A percentile compares a stretch with the other conserved stretches of the same genome.
These are phyloP conservation scores for Gypsophila paniculata DNA, from an alignment of 179 eudicot species.

Conservation along the genomic window DNA sequence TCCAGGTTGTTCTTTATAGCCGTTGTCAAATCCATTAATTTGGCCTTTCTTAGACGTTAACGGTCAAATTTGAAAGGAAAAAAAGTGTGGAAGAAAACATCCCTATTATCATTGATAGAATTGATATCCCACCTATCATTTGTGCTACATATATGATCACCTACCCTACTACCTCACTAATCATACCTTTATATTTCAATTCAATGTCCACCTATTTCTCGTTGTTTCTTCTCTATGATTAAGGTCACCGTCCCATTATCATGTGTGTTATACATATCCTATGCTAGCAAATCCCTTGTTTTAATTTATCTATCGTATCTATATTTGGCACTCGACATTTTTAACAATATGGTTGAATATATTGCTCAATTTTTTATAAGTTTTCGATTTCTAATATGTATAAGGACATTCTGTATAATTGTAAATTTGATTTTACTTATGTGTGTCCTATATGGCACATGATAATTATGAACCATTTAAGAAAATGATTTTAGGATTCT, in stretches of 20 bases:
- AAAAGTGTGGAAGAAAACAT: background rate
- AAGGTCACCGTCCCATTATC: background rate
- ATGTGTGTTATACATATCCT: background rate
- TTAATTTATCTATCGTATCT: no score
- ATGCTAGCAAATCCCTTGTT: no score
- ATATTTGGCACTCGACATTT: no score
- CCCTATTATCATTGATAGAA: background rate
- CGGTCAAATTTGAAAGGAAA: conserved; percentile 20
- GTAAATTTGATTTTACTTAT: no score
- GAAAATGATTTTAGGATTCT: no score
- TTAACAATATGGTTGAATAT: no score
- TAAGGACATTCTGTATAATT: no score
- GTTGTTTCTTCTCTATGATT: background rate
- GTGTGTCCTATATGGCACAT: no score
- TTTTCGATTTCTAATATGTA: no score
- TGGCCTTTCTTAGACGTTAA: conserved; percentile 6
- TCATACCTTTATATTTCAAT: background rate
- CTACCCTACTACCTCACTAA: background rate
- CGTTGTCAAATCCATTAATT: conserved; percentile 2
- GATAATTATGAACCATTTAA: no score
- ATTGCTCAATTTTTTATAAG: no score
- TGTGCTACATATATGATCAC: background rate
- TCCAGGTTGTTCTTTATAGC: conserved; percentile 2
- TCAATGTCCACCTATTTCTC: background rate
- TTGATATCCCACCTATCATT: background rate